Base-by-base conservation (phyloP, 495 filamentous ascomycete genomes). In the Xylaria sp. region DNA sequence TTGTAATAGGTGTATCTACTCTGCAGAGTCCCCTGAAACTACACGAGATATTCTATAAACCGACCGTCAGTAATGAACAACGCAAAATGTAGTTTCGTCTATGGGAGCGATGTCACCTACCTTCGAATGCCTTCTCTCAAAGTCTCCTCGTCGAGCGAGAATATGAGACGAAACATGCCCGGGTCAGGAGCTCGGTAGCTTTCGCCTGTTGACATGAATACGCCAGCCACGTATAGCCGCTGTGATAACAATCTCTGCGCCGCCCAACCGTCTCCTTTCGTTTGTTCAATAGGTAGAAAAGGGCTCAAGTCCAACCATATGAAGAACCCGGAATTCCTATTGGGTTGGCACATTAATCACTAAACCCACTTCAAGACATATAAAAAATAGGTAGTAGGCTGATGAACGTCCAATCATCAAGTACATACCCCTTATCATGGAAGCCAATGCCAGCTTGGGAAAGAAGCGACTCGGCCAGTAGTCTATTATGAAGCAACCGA, bases 261-360 rank as follows among this genome's bases (percentile, higher is more conserved):
- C 24, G 14, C 72, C 77, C 77, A 77, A 0, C 68, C 74, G 44
- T 76, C 73, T 2, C 74, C 75, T n/a, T 70, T 50, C 6, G 69
- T 67, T 19, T 76, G 75, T 52, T 50, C 57, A 5, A 70, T 8
- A 6, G 73, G 58, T 71, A 80, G 17, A 70, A 72, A 75, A 72
- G 80, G 55, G 74, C 46, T 77, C 37, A 91, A 75, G 78, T 91
- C 82, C 2, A 87, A 74, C 89, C 89, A 90, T 11, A 91, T 72
- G 73, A 91, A 91, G 65, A 91, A 85, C 0, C 82, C 89, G 7
- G 87, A 88, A 77, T 88, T 86, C 71, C 66, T 81, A 66, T 55
- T 80, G 14, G 1, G 11, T 50, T 37, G 50, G 61, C 61, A 71
- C 67, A 48, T 6, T 4, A 52, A 24, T 53, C 41, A 6, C 37